Evolutionary conservation across 129 eudicot genomes (phyloP).

Genomic region (Deinandra increscens): DNA sequence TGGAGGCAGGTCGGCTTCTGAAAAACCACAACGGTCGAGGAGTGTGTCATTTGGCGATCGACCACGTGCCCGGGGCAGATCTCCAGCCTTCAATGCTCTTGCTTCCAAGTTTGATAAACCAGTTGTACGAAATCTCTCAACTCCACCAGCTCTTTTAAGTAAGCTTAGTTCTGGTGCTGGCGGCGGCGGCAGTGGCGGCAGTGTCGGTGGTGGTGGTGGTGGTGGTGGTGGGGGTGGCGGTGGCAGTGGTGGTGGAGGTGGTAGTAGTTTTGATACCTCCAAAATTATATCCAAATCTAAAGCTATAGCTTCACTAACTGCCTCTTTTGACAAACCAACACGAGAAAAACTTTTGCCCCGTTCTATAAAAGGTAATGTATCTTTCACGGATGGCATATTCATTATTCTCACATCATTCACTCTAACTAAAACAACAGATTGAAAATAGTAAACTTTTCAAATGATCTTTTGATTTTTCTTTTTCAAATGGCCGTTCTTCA

Average conservation of each 20-base stretch:
- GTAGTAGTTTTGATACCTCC: conserved; percentile 44
- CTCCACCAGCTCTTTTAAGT: conserved; percentile 67
- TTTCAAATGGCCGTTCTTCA: no score
- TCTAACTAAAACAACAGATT: no score
- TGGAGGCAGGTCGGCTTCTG: conserved; percentile 82
- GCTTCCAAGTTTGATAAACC: conserved; percentile 80
- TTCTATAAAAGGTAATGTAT: conserved; percentile 54
- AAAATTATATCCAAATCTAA: conserved; percentile 46
- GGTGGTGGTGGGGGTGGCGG: no score
- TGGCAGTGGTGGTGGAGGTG: conserved; percentile 7
- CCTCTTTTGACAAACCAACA: conserved; percentile 56
- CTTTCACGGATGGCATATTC: not conserved
- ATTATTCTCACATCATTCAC: no score
- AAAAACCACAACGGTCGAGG: conserved; percentile 88
- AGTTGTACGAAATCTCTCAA: conserved; percentile 65
- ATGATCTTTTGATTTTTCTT: no score
- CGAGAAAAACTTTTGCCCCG: conserved; percentile 57
- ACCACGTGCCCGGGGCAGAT: conserved; percentile 80
- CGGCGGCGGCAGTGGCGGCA: no score
- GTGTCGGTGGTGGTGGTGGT: no score
- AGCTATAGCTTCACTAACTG: conserved; percentile 60
- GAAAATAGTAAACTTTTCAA: no score
- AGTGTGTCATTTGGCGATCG: conserved; percentile 76
- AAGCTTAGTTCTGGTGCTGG: no score
- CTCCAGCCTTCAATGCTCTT: conserved; percentile 88